phyloP scores from a whole-genome alignment of 2,329 filamentous ascomycete genomes.

The Epichloe brachyelytri region DNA sequence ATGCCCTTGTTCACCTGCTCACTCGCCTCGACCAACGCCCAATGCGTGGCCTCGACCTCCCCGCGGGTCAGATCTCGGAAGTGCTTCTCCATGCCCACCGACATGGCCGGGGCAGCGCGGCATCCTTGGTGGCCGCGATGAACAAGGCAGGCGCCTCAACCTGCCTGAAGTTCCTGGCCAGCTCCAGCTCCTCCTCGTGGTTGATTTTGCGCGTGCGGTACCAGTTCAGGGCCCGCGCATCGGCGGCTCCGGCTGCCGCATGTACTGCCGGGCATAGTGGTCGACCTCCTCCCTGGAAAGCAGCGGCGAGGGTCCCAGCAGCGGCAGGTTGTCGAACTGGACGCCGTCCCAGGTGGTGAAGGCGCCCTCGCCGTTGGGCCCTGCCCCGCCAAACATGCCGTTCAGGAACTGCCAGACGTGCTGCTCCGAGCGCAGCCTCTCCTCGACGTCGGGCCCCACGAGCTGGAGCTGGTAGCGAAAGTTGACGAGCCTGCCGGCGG shows the following conservation, averaged over 20 bases:
- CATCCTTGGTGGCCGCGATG: conserved; percentile 58
- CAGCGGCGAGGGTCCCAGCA: conserved; percentile 43
- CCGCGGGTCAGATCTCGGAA: conserved; percentile 52
- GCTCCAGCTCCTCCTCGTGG: conserved; percentile 56
- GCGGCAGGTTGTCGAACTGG: conserved; percentile 47
- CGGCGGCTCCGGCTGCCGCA: conserved; percentile 41
- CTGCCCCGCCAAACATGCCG: conserved; percentile 55
- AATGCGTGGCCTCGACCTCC: conserved; percentile 62
- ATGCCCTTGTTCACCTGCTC: conserved; percentile 58
- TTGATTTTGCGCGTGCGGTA: conserved; percentile 67
- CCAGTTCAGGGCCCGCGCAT: conserved; percentile 79
- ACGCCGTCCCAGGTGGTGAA: conserved; percentile 52
- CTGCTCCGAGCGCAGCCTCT: conserved; percentile 39
- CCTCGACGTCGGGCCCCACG: conserved; percentile 52
- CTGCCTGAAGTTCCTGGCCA: conserved; percentile 42
- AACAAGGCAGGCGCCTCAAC: conserved; percentile 58
- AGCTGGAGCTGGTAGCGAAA: conserved; percentile 82
- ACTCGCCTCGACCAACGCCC: conserved; percentile 66
- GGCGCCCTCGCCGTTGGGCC: conserved; percentile 38
- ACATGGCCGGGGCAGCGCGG: conserved; percentile 61
- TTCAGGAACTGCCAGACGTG: conserved; percentile 59
- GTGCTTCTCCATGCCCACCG: conserved; percentile 54
- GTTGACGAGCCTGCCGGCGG: conserved; percentile 42
- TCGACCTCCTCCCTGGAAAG: conserved; percentile 59
- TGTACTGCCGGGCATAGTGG: conserved; percentile 62